Percentiles rank a stretch among this genome's conserved stretches.
Evolutionary conservation across 192 early-diverging fungal species (phyloP).

Genomic region (Linderina pennispora): DNA sequence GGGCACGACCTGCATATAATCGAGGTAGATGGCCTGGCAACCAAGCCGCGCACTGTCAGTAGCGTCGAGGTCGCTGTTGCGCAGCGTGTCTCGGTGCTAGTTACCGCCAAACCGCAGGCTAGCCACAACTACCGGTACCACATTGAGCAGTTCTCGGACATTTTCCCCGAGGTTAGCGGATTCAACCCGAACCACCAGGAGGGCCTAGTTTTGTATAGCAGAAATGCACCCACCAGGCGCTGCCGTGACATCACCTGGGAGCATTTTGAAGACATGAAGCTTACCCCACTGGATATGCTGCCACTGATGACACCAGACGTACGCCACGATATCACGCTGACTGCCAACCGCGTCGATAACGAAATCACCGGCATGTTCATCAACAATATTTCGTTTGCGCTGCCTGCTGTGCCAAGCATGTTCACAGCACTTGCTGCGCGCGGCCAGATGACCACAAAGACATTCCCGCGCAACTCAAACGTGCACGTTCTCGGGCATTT

Average conservation of each 20-base stretch:
- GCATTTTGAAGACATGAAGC: constrained; percentile 49
- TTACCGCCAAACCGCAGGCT: constrained; percentile 56
- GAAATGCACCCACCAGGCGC: not conserved
- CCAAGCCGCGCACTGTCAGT: constrained; percentile 46
- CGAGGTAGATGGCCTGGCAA: constrained; percentile 68
- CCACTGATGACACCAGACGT: constrained; percentile 35
- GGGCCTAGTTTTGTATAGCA: constrained; percentile 49
- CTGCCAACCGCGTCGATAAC: constrained; percentile 45
- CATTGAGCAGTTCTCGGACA: constrained; percentile 57
- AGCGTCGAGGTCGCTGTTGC: constrained; percentile 61
- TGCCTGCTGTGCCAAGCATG: constrained; percentile 55
- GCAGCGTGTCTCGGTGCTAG: constrained; percentile 73
- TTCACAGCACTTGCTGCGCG: constrained; percentile 55
- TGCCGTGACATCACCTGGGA: constrained; percentile 14
- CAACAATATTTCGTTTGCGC: constrained; percentile 60
- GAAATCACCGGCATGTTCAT: constrained; percentile 65
- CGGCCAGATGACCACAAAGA: constrained; percentile 31
- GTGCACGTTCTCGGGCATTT: constrained; percentile 55
- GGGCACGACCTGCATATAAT: constrained; percentile 74
- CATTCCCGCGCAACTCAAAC: constrained; percentile 56
- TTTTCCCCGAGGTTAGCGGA: constrained; percentile 56
- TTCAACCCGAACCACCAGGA: constrained; percentile 48
- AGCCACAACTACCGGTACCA: constrained; percentile 59
- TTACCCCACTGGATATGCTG: constrained; percentile 43
- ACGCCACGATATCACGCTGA: constrained; percentile 14